Percentiles rank a stretch among this genome's conserved stretches.
Evolutionary conservation across 306 rosid genomes (phyloP).

Genomic region (Hippophae gyantsensis): DNA sequence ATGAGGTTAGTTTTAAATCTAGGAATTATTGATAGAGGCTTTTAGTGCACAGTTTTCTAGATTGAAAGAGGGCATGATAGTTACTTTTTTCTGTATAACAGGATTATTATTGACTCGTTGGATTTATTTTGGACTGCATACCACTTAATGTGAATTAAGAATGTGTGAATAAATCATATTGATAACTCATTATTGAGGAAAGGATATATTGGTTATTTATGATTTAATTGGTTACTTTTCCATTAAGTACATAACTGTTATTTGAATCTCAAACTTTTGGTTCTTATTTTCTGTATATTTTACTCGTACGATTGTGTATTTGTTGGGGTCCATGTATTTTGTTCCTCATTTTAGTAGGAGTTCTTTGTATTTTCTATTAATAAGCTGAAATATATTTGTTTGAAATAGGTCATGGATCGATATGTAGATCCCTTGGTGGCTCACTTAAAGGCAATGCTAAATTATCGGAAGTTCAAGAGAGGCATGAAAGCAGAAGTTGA

Average conservation of each 20-base stretch:
- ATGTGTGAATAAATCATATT: no score
- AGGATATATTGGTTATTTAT: no score
- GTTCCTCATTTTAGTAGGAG: background rate
- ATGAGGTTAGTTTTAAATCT: conserved; percentile 52
- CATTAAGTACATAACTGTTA: no score
- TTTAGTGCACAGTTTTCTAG: background rate
- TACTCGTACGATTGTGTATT: no score
- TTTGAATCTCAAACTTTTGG: no score
- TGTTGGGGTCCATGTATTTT: background rate
- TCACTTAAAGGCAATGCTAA: conserved; percentile 74
- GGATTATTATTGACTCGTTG: no score
- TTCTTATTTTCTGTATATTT: no score
- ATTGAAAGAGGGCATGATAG: background rate
- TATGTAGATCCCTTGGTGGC: conserved; percentile 93
- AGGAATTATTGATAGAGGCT: background rate
- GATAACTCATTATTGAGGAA: no score
- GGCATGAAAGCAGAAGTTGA: conserved; percentile 91
- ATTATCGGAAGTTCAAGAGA: conserved; percentile 74
- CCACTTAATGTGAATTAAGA: no score
- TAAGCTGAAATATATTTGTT: background rate
- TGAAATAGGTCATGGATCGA: conserved; percentile 83
- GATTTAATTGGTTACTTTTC: no score
- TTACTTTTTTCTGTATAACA: background rate
- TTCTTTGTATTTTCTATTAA: background rate
- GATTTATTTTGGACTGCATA: no score